Base-by-base conservation (phyloP, 202 grass and related monocot genomes). In the Hordeum pubiflorum region DNA sequence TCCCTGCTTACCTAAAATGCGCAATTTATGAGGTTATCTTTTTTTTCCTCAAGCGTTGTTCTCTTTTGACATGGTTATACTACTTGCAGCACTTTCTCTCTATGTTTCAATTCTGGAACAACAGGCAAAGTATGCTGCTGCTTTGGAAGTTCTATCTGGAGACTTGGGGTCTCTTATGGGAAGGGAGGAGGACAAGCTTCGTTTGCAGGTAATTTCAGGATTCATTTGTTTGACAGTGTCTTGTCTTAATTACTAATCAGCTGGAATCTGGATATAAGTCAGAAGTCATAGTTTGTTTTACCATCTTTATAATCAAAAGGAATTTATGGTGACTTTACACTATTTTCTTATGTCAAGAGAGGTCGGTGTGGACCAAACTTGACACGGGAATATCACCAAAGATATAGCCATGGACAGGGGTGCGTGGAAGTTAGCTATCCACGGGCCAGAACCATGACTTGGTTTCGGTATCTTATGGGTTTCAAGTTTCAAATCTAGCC, bases 101-200 rank as follows among this genome's bases (percentile, higher is more conserved):
- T 96, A 93, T 69, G 75, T 99, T 85, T 93, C 96, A 86, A 87
- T 99, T 81, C 77, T 99, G 85, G 96, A 99, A 88, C 90, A 99
- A 79, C 92, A 99, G 85, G 72, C 74, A 76, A 99, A 99, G 65
- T 99, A 88, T 81, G 96, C 90, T 68, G 60, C 78, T 77, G 92
- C 96, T 75, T 80, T 96, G 81, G 92, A 99, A 87, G 77, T 99
- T 79, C 87, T 99, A 85, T 96, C 92, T 83, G 92, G 96, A 62
- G 84, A 99, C 63, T 75, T 99, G 64, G 96, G 96, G n/a, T 93
- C 88, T 87, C 92, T 99, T 54, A 83, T 99, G 78, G 92, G 84
- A 90, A 91, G 91, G 77, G 89, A 96, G 72, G 96, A 91, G 44
- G 96, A 99, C 63, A 99, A 91, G 85, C 78, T 96, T 84, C 87